A percentile compares a stretch with the other conserved stretches of the same genome.
Conservation (phyloP, 1,139 yeast species). For the Candida sanyaensis region DNA sequence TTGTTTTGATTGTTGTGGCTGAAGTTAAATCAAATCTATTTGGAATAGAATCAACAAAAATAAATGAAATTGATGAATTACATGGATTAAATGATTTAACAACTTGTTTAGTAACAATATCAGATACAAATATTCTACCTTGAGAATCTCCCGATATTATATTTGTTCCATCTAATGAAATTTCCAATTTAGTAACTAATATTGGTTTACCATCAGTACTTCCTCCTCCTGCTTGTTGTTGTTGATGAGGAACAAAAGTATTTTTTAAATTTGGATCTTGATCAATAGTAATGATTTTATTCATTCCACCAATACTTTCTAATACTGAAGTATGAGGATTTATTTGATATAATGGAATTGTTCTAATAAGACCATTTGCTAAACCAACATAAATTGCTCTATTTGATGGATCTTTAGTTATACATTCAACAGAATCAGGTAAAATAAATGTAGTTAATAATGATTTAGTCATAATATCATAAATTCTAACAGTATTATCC, state of each 20-base stretch:
- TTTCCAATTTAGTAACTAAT: conserved; percentile 50
- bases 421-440: conserved; percentile 54
- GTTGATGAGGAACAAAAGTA: conserved; percentile 62
- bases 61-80: conserved; percentile 35
- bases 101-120: conserved; percentile 76
- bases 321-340: conserved; percentile 43
- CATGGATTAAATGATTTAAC: conserved; percentile 63
- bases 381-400: conserved; percentile 75
- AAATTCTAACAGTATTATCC: conserved; percentile 76
- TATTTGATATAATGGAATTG: conserved; percentile 56
- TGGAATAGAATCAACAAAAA: conserved; percentile 23
- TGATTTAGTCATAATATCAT: conserved; percentile 46
- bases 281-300: conserved; percentile 52
- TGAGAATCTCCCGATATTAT: conserved; percentile 71
- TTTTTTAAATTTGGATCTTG: conserved; percentile 50
- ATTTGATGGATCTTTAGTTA: conserved; percentile 81
- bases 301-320: conserved; percentile 59
- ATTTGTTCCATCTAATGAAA: conserved; percentile 77
- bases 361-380: conserved; percentile 59
- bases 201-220: conserved; percentile 9
- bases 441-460: conserved; percentile 73
- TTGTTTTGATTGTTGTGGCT: neutral
- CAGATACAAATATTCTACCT: conserved; percentile 72
- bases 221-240: conserved; percentile 15
- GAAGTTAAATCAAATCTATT: conserved; percentile 6